Conservation (phyloP, 352 stramenopile species). For the Globisporangium cylindrosporum region DNA sequence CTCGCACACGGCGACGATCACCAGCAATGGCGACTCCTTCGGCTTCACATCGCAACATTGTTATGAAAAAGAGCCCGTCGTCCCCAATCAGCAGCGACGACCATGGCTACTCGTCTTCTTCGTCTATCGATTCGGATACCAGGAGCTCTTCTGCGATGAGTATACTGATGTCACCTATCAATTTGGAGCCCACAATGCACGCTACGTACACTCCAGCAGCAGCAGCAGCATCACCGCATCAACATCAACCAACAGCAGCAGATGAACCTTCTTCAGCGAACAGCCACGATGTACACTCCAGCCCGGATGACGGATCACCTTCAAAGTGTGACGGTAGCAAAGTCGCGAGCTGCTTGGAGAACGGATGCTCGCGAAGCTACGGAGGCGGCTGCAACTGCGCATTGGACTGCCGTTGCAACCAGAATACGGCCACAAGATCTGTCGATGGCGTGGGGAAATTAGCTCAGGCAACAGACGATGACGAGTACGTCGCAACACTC, state of each 20-base stretch:
- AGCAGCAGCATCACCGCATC: not conserved
- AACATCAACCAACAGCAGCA: not conserved
- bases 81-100: slow-evolving; percentile 9
- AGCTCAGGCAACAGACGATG: not conserved
- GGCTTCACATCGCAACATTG: not conserved
- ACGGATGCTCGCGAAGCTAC: slow-evolving; percentile 64
- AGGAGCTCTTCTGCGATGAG: slow-evolving; percentile 1
- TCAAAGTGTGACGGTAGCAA: slow-evolving; percentile 33
- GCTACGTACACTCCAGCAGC: slow-evolving; percentile 7
- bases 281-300: not conserved
- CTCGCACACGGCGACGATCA: not conserved
- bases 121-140: not conserved
- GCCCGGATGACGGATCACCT: not conserved
- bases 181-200: not conserved
- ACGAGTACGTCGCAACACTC: slow-evolving; percentile 8
- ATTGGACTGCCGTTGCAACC: slow-evolving; percentile 45
- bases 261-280: not conserved
- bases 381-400: slow-evolving; percentile 64
- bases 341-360: slow-evolving; percentile 57
- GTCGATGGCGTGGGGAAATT: not conserved
- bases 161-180: not conserved
- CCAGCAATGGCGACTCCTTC: not conserved
- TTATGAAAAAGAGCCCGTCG: not conserved
- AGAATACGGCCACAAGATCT: slow-evolving; percentile 8
- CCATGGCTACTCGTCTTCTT: slow-evolving; percentile 3